These are phyloP conservation scores for Kwoniella sp. DNA, from an alignment of 768 basidiomycete genomes.

Conservation along the genomic window DNA sequence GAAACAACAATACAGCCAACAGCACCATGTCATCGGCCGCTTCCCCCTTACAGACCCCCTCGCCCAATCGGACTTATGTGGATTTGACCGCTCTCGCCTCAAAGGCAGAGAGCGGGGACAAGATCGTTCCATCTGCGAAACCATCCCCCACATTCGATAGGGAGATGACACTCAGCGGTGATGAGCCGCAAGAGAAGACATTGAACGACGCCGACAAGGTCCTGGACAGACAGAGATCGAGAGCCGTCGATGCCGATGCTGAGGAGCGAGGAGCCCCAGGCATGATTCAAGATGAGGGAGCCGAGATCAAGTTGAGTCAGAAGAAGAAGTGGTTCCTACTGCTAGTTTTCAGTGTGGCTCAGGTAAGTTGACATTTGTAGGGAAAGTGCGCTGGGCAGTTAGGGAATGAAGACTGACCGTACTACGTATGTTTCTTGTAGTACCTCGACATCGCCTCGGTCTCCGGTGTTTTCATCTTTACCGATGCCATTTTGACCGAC, in stretches of 20 bases:
- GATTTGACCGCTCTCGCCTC: constrained; percentile 3
- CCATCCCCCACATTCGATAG: neutral
- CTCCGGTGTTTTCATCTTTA: constrained; percentile 37
- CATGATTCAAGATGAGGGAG: constrained; percentile 6
- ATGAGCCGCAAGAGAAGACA: constrained; percentile 5
- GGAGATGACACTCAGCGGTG: neutral
- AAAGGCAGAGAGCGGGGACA: neutral
- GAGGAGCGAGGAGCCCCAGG: neutral
- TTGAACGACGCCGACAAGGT: neutral
- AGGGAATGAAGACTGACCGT: too few relatives aligned
- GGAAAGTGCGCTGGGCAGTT: too few relatives aligned
- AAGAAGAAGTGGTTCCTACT: constrained; percentile 22
- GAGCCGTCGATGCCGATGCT: neutral
- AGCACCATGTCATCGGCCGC: constrained; percentile 2
- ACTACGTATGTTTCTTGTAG: too few relatives aligned
- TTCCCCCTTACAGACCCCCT: constrained; percentile 8
- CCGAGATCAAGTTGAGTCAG: constrained; percentile 26
- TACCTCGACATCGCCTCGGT: constrained; percentile 32
- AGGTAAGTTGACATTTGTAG: too few relatives aligned
- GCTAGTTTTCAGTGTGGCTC: constrained; percentile 17
- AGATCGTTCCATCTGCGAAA: neutral
- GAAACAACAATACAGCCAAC: constrained; percentile 3
- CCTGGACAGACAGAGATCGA: constrained; percentile 10
- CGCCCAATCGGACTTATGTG: constrained; percentile 12
- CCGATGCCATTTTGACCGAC: constrained; percentile 35